Conservation (phyloP, 306 rosid genomes). For the Castanopsis chinensis region DNA sequence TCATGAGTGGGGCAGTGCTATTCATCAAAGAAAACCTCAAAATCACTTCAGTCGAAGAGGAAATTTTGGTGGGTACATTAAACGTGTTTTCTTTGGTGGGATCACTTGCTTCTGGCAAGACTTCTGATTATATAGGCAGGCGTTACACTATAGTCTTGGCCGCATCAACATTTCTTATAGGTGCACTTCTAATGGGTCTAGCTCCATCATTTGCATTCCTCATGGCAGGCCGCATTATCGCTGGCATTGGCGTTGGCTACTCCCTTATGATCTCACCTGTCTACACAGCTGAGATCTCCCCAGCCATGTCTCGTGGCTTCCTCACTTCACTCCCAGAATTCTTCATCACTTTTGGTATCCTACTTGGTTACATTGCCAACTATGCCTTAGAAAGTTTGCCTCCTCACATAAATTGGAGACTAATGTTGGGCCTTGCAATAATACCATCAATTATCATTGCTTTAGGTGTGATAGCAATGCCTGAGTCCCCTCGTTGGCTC, state of each 20-base stretch:
- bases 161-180: slow-evolving; percentile 57
- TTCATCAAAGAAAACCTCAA: slow-evolving; percentile 54
- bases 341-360: slow-evolving; percentile 64
- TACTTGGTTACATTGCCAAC: slow-evolving; percentile 65
- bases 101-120: slow-evolving; percentile 71
- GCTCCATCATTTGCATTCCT: slow-evolving; percentile 67
- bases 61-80: slow-evolving; percentile 64
- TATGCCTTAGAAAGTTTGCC: slow-evolving; percentile 58
- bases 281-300: slow-evolving; percentile 76
- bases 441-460: slow-evolving; percentile 52
- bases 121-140: slow-evolving; percentile 68
- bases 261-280: slow-evolving; percentile 74
- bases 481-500: slow-evolving; percentile 84
- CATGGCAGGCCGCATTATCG: slow-evolving; percentile 58
- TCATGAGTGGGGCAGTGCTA: slow-evolving; percentile 86
- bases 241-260: slow-evolving; percentile 79
- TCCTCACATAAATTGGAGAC: slow-evolving; percentile 48
- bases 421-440: slow-evolving; percentile 76
- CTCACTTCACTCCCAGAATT: slow-evolving; percentile 83
- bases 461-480: slow-evolving; percentile 63
- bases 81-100: slow-evolving; percentile 72
- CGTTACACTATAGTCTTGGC: slow-evolving; percentile 69
- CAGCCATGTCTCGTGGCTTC: slow-evolving; percentile 63
- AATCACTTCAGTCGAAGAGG: slow-evolving; percentile 59
- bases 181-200: slow-evolving; percentile 73